phyloP scores from a whole-genome alignment of 192 early-diverging fungal genomes.

The Rhizoclosmatium globosum region DNA sequence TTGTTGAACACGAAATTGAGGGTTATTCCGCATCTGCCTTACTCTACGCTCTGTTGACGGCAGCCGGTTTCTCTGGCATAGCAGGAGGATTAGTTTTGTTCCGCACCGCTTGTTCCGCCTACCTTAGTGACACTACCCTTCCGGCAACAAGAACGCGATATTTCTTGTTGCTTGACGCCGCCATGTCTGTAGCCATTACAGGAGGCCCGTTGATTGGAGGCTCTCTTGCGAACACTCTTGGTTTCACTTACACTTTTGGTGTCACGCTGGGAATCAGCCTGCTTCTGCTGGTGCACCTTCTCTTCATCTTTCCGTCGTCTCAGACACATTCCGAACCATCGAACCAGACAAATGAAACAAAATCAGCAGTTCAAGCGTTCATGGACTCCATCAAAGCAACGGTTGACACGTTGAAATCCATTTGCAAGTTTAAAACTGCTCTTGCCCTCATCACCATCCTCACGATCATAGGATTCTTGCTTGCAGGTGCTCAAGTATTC shows the following conservation, averaged over 20 bases:
- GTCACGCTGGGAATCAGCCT: neutral
- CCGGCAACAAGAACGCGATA: neutral
- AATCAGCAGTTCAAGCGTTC: slow-evolving; percentile 1
- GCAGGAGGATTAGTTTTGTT: neutral
- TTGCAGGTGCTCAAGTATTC: slow-evolving; percentile 19
- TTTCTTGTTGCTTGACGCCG: slow-evolving; percentile 22
- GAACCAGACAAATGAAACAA: neutral
- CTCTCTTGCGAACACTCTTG: neutral
- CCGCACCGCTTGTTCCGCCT: slow-evolving; percentile 18
- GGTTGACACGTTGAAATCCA: neutral
- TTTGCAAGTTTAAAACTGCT: neutral
- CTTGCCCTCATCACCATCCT: neutral
- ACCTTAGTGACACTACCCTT: neutral
- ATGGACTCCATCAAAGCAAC: neutral
- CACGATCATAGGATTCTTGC: slow-evolving; percentile 13
- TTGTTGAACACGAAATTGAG: neutral
- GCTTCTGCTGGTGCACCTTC: slow-evolving; percentile 15
- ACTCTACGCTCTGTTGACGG: neutral
- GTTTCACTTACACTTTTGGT: neutral
- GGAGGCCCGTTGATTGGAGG: slow-evolving; percentile 15
- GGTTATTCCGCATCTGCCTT: neutral
- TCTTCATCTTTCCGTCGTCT: slow-evolving; percentile 12
- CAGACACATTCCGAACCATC: neutral
- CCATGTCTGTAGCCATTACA: slow-evolving; percentile 10
- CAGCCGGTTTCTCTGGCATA: neutral